Conservation (phyloP, 1,284 basidiomycete genomes). For the Macrocystidia cucumis region DNA sequence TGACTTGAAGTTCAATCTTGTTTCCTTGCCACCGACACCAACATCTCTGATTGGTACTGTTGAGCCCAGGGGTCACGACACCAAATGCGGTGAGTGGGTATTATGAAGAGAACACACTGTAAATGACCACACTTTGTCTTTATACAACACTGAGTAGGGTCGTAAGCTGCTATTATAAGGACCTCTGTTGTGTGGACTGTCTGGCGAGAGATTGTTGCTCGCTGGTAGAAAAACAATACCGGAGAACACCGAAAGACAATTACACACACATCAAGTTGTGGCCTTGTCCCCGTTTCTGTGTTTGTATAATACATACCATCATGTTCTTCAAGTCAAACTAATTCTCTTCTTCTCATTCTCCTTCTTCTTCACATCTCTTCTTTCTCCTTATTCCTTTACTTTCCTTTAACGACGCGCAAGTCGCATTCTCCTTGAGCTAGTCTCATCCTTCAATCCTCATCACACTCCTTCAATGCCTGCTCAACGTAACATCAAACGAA, state of each 20-base stretch:
- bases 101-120: conserved; percentile 1
- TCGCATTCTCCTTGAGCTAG: too few relatives aligned
- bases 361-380: too few relatives aligned
- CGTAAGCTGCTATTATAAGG: too few relatives aligned
- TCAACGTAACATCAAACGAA: too few relatives aligned
- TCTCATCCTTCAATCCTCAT: too few relatives aligned
- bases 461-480: too few relatives aligned
- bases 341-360: too few relatives aligned
- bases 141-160: too few relatives aligned
- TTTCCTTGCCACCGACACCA: conserved; percentile 2
- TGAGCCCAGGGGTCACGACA: not conserved
- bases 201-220: not conserved
- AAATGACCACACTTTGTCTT: too few relatives aligned
- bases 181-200: not conserved
- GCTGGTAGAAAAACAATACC: conserved; percentile 22
- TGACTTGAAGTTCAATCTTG: conserved; percentile 3
- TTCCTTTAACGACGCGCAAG: too few relatives aligned
- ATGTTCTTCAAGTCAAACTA: too few relatives aligned
- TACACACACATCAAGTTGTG: conserved; percentile 15
- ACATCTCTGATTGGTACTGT: not conserved
- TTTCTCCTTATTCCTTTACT: too few relatives aligned
- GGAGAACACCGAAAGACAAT: conserved; percentile 20
- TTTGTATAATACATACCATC: conserved; percentile 10
- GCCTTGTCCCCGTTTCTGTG: conserved; percentile 6
- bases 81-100: not conserved